Conservation (phyloP, 169 alveolate genomes). For the Babesia ovata region DNA sequence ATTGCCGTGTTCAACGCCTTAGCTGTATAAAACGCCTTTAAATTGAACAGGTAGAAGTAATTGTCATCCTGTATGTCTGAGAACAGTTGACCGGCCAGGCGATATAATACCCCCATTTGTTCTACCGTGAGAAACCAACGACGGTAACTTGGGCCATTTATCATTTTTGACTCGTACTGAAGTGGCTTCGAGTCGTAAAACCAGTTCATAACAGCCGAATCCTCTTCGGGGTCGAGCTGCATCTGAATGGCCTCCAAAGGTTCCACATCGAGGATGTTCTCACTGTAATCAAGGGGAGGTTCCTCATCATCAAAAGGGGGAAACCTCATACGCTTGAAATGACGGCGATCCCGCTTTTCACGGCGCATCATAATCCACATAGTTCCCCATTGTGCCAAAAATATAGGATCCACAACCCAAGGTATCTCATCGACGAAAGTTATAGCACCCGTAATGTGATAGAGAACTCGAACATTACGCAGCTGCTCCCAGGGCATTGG, state of each 20-base stretch:
- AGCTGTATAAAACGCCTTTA: constrained; percentile 97
- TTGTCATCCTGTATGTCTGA: constrained; percentile 95
- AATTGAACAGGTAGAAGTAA: constrained; percentile 96
- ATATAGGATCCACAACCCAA: constrained; percentile 99
- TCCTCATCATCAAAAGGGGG: constrained; percentile 99
- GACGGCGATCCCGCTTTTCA: constrained; percentile 98
- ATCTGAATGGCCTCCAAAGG: constrained; percentile 98
- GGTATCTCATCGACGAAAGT: constrained; percentile 99
- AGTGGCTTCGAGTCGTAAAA: constrained; percentile 90
- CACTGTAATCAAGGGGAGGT: constrained; percentile 99
- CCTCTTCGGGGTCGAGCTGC: constrained; percentile 98
- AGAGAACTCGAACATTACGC: constrained; percentile 93
- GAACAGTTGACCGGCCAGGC: constrained; percentile 96
- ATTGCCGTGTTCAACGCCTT: constrained; percentile 99
- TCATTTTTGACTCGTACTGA: constrained; percentile 66
- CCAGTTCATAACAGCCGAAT: constrained; percentile 97
- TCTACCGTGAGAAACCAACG: constrained; percentile 93
- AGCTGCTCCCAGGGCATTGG: constrained; percentile 99
- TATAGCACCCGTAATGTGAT: constrained; percentile 99
- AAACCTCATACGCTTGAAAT: constrained; percentile 99
- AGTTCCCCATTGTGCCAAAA: constrained; percentile 99
- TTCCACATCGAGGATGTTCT: constrained; percentile 96
- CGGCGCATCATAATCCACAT: constrained; percentile 99
- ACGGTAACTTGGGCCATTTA: constrained; percentile 91
- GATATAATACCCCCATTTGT: constrained; percentile 96